Conservation (phyloP, 2,329 filamentous ascomycete species). For the Penicillium sp. region DNA sequence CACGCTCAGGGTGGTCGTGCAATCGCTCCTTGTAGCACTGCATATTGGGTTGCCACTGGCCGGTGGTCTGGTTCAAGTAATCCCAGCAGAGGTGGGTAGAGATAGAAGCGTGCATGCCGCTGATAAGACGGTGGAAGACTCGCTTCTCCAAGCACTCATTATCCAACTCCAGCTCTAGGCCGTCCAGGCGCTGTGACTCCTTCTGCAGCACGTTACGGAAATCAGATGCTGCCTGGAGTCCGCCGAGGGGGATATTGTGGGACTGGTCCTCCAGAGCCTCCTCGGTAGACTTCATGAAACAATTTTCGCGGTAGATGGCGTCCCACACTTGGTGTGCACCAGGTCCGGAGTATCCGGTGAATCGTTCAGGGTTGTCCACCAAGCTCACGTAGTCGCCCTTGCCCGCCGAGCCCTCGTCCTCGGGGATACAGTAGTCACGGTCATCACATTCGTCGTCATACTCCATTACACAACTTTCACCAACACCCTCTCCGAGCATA, state of each 20-base stretch:
- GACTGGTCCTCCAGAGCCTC: conserved; percentile 27
- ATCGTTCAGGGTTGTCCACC: conserved; percentile 88
- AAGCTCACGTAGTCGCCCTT: conserved; percentile 98
- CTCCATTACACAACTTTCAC: conserved; percentile 95
- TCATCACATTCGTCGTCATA: conserved; percentile 97
- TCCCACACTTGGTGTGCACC: conserved; percentile 92
- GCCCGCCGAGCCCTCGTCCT: conserved; percentile 80
- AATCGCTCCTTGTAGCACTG: conserved; percentile 86
- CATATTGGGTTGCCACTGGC: conserved; percentile 87
- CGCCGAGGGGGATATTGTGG: conserved; percentile 38
- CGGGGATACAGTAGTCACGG: conserved; percentile 92
- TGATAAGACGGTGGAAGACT: conserved; percentile 95
- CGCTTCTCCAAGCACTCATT: conserved; percentile 97
- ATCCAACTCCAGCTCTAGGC: conserved; percentile 74
- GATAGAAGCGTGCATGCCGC: conserved; percentile 97
- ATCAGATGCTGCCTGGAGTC: conserved; percentile 59
- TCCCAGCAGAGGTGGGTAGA: conserved; percentile 95
- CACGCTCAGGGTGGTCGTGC: conserved; percentile 80
- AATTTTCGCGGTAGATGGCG: conserved; percentile 95
- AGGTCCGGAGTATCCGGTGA: conserved; percentile 87
- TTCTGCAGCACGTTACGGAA: conserved; percentile 60
- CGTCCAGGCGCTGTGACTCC: conserved; percentile 47
- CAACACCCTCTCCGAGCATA: conserved; percentile 78
- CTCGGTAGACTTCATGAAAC: conserved; percentile 63
- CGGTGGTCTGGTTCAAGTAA: conserved; percentile 91